Base-by-base conservation (phyloP, 2,329 filamentous ascomycete genomes). In the Fusarium incarnatum region DNA sequence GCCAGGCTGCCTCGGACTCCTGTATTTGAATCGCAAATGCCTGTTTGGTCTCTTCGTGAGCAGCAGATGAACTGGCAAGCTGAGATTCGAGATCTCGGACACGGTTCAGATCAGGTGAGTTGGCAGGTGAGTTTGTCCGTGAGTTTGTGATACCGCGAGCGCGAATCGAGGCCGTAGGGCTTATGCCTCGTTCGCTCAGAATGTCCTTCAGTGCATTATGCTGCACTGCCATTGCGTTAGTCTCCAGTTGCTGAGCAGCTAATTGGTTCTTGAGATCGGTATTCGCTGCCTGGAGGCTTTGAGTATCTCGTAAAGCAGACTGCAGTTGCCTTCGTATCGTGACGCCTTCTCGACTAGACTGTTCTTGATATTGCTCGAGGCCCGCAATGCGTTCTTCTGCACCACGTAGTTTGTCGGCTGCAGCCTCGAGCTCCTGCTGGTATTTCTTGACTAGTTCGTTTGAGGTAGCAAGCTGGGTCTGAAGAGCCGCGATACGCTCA, bases 341-440 rank as follows among this genome's bases (percentile, higher is more conserved):
- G 57, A 99, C 89, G 50, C 94, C 94, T 80, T 99, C 97, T 46
- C 96, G 89, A 80, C 94, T 98, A 6, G 94, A 92, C 81, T 99
- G 96, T 78, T 99, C 96, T 81, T 99, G 96, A 79, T 98, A 98
- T 28, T 94, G 93, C 79, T 99, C 96, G 6, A 99, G 87, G 9
- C 96, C 96, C 8, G 96, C 97, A 78, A 99, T 98, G 44, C 96
- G 91, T 82, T 98, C 97, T 81, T 99, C 97, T 6, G 96, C 96
- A 62, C 92, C 92, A 56, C 96, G 92, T 56, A 99, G 85, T 78
- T 94, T 97, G 77, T 98, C 94, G 0, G 94, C 92, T 5, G 94
- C 94, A 27, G 86, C 83, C 78, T 99, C 94, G 2, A 94, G 95
- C 63, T 97, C 94, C 65, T 91, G 87, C 79, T 98, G 94, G 73